These are phyloP conservation scores for Pseudocercospora vitis DNA, from an alignment of 2,329 filamentous ascomycete genomes.

Conservation along the genomic window DNA sequence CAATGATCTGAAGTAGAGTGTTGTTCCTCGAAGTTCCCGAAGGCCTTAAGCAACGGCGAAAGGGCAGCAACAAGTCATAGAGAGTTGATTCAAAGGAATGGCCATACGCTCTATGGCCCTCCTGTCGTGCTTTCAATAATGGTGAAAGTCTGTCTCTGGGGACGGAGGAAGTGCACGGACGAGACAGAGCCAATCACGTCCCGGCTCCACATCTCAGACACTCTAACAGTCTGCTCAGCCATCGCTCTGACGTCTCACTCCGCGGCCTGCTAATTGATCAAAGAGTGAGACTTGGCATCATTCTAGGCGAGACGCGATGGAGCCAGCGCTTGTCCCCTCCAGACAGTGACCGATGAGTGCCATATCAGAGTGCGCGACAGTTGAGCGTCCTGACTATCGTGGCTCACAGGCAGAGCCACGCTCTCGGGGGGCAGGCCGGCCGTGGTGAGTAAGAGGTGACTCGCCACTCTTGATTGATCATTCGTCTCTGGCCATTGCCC, in stretches of 20 bases:
- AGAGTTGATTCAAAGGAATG: background rate
- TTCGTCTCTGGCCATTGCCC: background rate
- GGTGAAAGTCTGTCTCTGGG: background rate
- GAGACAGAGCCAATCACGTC: slow-evolving; percentile 1
- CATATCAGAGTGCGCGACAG: too few relatives aligned
- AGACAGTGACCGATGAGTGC: too few relatives aligned
- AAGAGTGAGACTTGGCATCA: background rate
- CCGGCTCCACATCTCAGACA: background rate
- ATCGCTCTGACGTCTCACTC: slow-evolving; percentile 4
- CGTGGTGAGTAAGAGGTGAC: too few relatives aligned
- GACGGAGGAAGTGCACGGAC: slow-evolving; percentile 1
- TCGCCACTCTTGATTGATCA: background rate
- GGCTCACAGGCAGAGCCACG: too few relatives aligned
- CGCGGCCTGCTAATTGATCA: background rate
- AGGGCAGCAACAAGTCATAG: background rate
- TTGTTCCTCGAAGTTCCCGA: too few relatives aligned
- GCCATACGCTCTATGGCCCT: too few relatives aligned
- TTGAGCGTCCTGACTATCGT: too few relatives aligned
- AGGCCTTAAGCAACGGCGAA: background rate
- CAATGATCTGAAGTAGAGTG: background rate
- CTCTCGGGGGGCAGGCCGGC: too few relatives aligned
- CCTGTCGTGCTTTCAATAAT: background rate
- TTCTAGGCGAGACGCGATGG: too few relatives aligned
- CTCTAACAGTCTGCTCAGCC: too few relatives aligned
- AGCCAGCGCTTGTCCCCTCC: too few relatives aligned